phyloP scores from a whole-genome alignment of 768 basidiomycete genomes.

The Macrolepiota dolichaula region DNA sequence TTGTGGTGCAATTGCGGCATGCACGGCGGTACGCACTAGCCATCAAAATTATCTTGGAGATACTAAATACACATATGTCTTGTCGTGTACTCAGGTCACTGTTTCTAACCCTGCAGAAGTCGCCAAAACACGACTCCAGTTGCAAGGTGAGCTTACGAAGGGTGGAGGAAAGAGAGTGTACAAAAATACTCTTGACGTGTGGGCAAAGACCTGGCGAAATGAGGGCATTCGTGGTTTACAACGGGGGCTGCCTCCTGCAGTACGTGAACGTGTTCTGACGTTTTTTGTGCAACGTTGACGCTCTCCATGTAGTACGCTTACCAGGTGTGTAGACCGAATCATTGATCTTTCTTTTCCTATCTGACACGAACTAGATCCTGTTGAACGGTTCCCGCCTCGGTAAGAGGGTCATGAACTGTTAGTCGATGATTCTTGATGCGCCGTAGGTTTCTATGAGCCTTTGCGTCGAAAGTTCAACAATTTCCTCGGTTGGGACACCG shows the following conservation, averaged over 20 bases:
- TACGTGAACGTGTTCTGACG: slow-evolving; percentile 33
- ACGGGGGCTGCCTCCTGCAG: slow-evolving; percentile 87
- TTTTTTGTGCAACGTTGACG: slow-evolving; percentile 1
- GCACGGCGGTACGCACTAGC: slow-evolving; percentile 66
- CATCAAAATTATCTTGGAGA: slow-evolving; percentile 1
- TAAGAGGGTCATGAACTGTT: slow-evolving; percentile 23
- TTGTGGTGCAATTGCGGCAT: slow-evolving; percentile 90
- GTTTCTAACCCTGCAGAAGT: slow-evolving; percentile 81
- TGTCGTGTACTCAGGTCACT: slow-evolving; percentile 51
- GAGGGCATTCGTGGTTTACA: slow-evolving; percentile 93
- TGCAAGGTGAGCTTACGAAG: slow-evolving; percentile 92
- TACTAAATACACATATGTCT: slow-evolving; percentile 9
- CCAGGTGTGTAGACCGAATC: slow-evolving; percentile 54
- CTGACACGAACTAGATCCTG: slow-evolving; percentile 55
- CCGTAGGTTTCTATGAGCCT: slow-evolving; percentile 91
- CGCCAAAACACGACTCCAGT: slow-evolving; percentile 92
- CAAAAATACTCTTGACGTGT: slow-evolving; percentile 81
- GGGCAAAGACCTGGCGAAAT: slow-evolving; percentile 83
- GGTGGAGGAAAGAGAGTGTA: slow-evolving; percentile 74
- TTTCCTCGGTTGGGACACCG: slow-evolving; percentile 56
- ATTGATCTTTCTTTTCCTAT: background rate
- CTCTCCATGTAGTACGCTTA: slow-evolving; percentile 68
- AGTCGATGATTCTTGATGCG: background rate
- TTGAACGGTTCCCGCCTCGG: slow-evolving; percentile 90
- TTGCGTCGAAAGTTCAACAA: slow-evolving; percentile 71